Evolutionary conservation across 1,284 basidiomycete species (phyloP), one percentile per base, ranked within the genome.

Genomic region (Cystobasidiaceae sp.): DNA sequence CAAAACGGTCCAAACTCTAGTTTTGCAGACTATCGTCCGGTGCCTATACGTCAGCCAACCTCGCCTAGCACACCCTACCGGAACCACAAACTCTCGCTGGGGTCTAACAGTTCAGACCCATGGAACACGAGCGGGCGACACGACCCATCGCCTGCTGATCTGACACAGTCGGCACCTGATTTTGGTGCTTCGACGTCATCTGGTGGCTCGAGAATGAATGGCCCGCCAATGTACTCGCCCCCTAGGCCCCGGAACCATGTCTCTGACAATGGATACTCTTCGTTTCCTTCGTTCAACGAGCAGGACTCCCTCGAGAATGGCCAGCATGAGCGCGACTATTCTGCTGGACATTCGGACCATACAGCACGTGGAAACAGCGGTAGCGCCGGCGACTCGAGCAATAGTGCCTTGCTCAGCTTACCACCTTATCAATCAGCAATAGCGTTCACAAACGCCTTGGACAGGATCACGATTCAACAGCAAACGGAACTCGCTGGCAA

Each of bases 191-290:
- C 37, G 37, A 39, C 9, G 11, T n/a, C 37, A 11, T 9, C 37
- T 39, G 37, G 37, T 39, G 37, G n/a, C n/a, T n/a, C n/a, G n/a
- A n/a, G n/a, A n/a, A n/a, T n/a, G n/a, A n/a, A n/a, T n/a, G n/a
- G n/a, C n/a, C 54, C 54, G 17, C 54, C 54, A 30, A 56, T 44
- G 41, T 56, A 56, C 34, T 56, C 54, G 5, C 54, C 56, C 8
- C 44, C 44, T 21, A 23, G 56, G 19, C 21, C 25, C 3, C 27
- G 19, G 1, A 37, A 28, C 23, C 9, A 21, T 27, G 27, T 15
- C 28, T 19, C 27, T 37, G 19, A 34, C 7, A 59, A 59, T 59
- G 56, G 43, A 1, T 59, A 59, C 45, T 46, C 43, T 27, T 34
- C 27, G 15, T 59, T 59, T 39, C 56, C 56, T 33, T 15, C 27